Conservation (phyloP, 176 grass and related monocot species). For the Musa troglodytarum region DNA sequence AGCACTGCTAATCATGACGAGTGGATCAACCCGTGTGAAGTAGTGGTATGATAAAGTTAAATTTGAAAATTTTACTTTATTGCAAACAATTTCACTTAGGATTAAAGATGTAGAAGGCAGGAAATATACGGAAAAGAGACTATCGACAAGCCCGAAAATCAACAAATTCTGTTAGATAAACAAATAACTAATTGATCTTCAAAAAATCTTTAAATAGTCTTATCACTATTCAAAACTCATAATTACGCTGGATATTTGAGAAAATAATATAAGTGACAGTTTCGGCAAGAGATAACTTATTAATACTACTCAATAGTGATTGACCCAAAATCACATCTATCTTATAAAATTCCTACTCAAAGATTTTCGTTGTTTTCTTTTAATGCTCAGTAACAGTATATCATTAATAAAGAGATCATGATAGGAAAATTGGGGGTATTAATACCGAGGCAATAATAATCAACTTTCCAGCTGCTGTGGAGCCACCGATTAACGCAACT, state of each 20-base stretch:
- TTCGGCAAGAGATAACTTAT: not conserved
- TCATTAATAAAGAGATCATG: not conserved
- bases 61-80: no score
- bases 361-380: not conserved
- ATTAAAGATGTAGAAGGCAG: no score
- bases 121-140: no score
- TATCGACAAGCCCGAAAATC: no score
- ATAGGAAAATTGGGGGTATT: not conserved
- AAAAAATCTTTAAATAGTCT: not conserved
- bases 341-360: not conserved
- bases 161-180: not conserved
- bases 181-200: not conserved
- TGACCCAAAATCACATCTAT: not conserved
- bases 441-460: slow-evolving; percentile 98
- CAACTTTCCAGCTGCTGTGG: slow-evolving; percentile 77
- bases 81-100: no score
- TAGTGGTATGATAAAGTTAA: no score
- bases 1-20: no score
- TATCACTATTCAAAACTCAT: not conserved
- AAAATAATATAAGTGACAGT: not conserved
- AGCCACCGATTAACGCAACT: slow-evolving; percentile 84
- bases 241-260: not conserved
- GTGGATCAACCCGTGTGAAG: no score
- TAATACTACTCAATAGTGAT: not conserved
- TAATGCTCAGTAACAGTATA: no score